phyloP scores from a whole-genome alignment of 495 filamentous ascomycete species.

The Hapsidospora chrysogenum region DNA sequence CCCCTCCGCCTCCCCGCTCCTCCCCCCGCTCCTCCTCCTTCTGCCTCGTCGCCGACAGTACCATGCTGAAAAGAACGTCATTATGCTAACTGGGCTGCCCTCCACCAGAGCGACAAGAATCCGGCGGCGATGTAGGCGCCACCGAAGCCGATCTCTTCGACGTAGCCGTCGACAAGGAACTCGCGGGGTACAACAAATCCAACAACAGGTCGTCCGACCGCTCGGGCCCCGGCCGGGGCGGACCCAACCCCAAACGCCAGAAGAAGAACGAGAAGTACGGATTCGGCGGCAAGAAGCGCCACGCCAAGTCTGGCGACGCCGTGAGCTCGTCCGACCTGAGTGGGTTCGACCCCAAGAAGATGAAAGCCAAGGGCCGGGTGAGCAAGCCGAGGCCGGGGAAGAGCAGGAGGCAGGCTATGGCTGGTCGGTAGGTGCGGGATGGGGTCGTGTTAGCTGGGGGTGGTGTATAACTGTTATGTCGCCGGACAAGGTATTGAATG shows the following conservation, averaged over 20 bases:
- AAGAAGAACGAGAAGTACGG: slow-evolving; percentile 91
- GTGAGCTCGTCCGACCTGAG: slow-evolving; percentile 59
- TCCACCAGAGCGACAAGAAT: slow-evolving; percentile 62
- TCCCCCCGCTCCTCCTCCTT: slow-evolving; percentile 3
- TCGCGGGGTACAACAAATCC: slow-evolving; percentile 22
- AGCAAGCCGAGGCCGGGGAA: slow-evolving; percentile 15
- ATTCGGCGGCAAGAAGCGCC: slow-evolving; percentile 85
- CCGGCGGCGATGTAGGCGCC: slow-evolving; percentile 35
- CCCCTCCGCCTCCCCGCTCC: too few relatives aligned
- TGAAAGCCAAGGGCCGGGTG: slow-evolving; percentile 40
- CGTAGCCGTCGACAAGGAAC: slow-evolving; percentile 72
- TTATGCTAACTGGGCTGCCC: slow-evolving; percentile 2
- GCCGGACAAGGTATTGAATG: too few relatives aligned
- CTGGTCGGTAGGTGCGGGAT: slow-evolving; percentile 3
- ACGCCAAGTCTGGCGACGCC: slow-evolving; percentile 77
- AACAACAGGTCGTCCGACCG: slow-evolving; percentile 25
- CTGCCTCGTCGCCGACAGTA: not conserved
- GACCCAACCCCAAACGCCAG: slow-evolving; percentile 52
- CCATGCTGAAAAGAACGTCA: slow-evolving; percentile 2
- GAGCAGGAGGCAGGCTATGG: slow-evolving; percentile 19
- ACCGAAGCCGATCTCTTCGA: slow-evolving; percentile 87
- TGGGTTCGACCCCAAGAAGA: slow-evolving; percentile 64
- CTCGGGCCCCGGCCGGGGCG: slow-evolving; percentile 15
- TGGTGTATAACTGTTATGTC: too few relatives aligned
- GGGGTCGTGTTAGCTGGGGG: too few relatives aligned